Conservation (phyloP, 129 eudicot species). For the Apium graveolens region DNA sequence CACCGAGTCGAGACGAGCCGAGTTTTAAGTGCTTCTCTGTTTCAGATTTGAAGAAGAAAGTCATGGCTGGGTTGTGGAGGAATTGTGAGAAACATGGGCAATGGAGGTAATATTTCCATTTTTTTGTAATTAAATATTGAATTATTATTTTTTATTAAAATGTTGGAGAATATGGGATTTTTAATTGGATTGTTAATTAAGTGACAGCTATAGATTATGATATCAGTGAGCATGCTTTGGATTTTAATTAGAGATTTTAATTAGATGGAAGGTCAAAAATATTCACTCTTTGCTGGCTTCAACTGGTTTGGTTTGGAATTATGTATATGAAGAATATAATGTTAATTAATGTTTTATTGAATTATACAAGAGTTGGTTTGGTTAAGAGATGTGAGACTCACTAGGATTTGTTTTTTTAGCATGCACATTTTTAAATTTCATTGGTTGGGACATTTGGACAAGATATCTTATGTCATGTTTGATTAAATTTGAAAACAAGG, state of each 20-base stretch:
- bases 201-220: conserved; percentile 22
- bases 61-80: conserved; percentile 58
- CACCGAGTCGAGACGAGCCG: conserved; percentile 39
- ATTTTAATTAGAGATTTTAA: not conserved
- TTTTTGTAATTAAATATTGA: conserved; percentile 4
- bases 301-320: not conserved
- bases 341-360: not conserved
- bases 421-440: not conserved
- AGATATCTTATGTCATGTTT: not conserved
- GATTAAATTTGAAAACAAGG: not conserved
- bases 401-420: not conserved
- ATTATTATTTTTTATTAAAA: not conserved
- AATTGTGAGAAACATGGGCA: conserved; percentile 68
- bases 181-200: conserved; percentile 31
- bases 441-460: not conserved
- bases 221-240: conserved; percentile 1
- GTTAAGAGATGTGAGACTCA: not conserved
- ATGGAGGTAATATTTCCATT: conserved; percentile 70
- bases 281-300: not conserved
- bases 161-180: conserved; percentile 23
- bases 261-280: not conserved
- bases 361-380: not conserved
- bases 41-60: conserved; percentile 88
- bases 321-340: not conserved
- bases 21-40: conserved; percentile 85